These are phyloP conservation scores for Kingdonia uniflora DNA, from an alignment of 164 flowering plant genomes.

Conservation along the genomic window DNA sequence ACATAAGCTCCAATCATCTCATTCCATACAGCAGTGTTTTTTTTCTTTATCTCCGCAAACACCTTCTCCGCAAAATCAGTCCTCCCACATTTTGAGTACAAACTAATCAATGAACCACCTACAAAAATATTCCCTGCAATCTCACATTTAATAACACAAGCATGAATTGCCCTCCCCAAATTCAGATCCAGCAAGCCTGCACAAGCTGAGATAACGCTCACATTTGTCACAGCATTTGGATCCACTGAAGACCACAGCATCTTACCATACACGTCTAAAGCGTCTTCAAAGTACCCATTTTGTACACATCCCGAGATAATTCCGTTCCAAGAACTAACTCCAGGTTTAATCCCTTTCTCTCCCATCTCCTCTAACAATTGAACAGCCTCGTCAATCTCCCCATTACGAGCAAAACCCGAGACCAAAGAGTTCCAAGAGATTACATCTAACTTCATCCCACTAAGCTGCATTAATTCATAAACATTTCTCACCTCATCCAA, in stretches of 20 bases:
- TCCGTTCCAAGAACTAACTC: slow-evolving; percentile 41
- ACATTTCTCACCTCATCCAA: slow-evolving; percentile 27
- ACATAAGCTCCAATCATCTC: slow-evolving; percentile 36
- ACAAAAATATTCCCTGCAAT: slow-evolving; percentile 20
- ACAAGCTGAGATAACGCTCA: slow-evolving; percentile 34
- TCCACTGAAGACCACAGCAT: slow-evolving; percentile 20
- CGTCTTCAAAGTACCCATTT: slow-evolving; percentile 29
- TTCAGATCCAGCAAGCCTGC: slow-evolving; percentile 23
- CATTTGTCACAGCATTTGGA: slow-evolving; percentile 34
- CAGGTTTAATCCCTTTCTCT: slow-evolving; percentile 30
- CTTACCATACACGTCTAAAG: slow-evolving; percentile 22
- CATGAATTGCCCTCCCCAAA: slow-evolving; percentile 30
- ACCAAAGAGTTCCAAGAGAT: slow-evolving; percentile 45
- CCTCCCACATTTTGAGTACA: slow-evolving; percentile 37
- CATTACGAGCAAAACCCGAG: slow-evolving; percentile 32
- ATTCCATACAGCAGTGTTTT: slow-evolving; percentile 35
- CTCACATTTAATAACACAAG: slow-evolving; percentile 23
- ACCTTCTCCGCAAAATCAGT: slow-evolving; percentile 24
- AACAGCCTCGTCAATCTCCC: slow-evolving; percentile 28
- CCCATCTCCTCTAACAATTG: slow-evolving; percentile 26
- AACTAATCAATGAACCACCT: slow-evolving; percentile 32
- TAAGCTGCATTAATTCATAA: slow-evolving; percentile 28
- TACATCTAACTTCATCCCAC: slow-evolving; percentile 32
- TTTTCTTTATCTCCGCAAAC: slow-evolving; percentile 19
- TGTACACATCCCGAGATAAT: slow-evolving; percentile 36